Percentiles rank a stretch among this genome's conserved stretches.
Conservation (phyloP, 257 asterid genomes). For the Przewalskia tangutica region DNA sequence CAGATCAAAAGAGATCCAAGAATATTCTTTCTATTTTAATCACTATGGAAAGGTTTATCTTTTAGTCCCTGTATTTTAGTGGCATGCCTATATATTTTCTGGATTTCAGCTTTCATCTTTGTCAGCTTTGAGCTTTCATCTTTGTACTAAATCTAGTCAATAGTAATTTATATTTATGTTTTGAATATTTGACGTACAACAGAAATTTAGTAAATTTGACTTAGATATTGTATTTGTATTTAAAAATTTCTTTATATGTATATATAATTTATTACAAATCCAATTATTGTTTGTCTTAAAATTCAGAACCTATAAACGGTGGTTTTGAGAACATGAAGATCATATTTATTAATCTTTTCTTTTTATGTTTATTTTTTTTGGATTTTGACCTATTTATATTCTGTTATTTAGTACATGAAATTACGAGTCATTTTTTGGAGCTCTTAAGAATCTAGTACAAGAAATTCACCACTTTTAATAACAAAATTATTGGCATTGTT, state of each 20-base stretch:
- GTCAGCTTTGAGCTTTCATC: background rate
- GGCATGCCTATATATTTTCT: background rate
- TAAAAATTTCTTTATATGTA: background rate
- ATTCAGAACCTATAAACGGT: background rate
- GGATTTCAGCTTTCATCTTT: background rate
- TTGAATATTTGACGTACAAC: background rate
- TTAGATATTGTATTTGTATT: background rate
- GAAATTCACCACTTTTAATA: too few species aligned
- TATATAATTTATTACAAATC: background rate
- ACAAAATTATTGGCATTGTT: background rate
- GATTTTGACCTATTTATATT: background rate
- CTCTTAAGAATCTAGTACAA: background rate
- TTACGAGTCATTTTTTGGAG: background rate
- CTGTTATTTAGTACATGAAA: background rate
- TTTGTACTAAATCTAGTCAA: background rate
- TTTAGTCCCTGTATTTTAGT: slow-evolving; percentile 3
- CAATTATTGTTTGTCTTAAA: background rate
- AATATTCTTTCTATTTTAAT: slow-evolving; percentile 1
- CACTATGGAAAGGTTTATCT: background rate
- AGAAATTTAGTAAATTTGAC: background rate
- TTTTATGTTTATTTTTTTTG: background rate
- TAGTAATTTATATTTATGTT: background rate
- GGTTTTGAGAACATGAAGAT: background rate
- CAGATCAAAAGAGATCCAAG: background rate
- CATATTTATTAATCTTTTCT: background rate